Percentiles rank a stretch among this genome's conserved stretches.
Evolutionary conservation across 2,329 filamentous ascomycete genomes (phyloP).

Genomic region (Scleromitrula shiraiana): DNA sequence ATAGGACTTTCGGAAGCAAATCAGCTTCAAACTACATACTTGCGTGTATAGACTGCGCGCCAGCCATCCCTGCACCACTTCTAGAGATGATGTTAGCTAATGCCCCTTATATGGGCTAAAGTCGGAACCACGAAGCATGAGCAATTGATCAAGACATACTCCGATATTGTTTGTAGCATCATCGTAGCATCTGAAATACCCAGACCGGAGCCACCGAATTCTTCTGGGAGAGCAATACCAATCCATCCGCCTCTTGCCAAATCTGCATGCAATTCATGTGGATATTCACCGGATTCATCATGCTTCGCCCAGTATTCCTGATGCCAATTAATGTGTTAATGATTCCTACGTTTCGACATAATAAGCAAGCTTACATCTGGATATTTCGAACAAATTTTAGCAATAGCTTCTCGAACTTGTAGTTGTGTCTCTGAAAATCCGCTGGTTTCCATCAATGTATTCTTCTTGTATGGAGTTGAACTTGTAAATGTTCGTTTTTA

Average conservation of each 20-base stretch:
- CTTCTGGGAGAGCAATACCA: slow-evolving; percentile 69
- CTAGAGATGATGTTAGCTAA: slow-evolving; percentile 61
- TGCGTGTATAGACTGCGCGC: slow-evolving; percentile 53
- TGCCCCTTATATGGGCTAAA: neutral
- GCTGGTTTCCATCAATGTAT: slow-evolving; percentile 58
- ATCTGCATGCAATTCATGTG: slow-evolving; percentile 66
- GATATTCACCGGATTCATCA: slow-evolving; percentile 63
- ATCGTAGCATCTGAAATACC: slow-evolving; percentile 77
- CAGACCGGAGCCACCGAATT: slow-evolving; percentile 64
- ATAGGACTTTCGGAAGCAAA: neutral
- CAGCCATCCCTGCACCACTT: slow-evolving; percentile 70
- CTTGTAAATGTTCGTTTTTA: slow-evolving; percentile 16
- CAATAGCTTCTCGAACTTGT: slow-evolving; percentile 62
- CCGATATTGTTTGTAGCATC: slow-evolving; percentile 78
- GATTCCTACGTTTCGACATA: neutral
- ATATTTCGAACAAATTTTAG: slow-evolving; percentile 61
- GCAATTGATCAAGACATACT: slow-evolving; percentile 36
- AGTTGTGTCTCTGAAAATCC: slow-evolving; percentile 68
- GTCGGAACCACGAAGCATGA: neutral
- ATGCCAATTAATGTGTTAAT: neutral
- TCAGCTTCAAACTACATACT: slow-evolving; percentile 26
- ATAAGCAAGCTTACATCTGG: slow-evolving; percentile 41
- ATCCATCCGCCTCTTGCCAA: slow-evolving; percentile 72
- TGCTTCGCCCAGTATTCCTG: slow-evolving; percentile 65
- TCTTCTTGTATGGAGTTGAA: slow-evolving; percentile 15